Evolutionary conservation across 805 yeast species (phyloP).

Genomic region (Metschnikowia koreensis): DNA sequence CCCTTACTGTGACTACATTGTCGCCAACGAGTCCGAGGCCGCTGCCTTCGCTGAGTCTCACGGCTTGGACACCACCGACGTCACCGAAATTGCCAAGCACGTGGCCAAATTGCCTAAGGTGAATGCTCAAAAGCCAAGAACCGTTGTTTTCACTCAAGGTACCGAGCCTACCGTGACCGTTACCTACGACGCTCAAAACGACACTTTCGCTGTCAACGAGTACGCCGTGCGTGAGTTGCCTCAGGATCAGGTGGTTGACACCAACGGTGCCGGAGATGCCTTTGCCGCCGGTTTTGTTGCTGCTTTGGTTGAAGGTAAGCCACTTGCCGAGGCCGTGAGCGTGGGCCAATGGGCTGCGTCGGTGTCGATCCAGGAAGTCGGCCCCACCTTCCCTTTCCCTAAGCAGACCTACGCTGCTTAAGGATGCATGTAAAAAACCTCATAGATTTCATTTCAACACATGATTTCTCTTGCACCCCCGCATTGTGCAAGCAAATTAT

Average conservation of each 20-base stretch:
- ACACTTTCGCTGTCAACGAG: constrained; percentile 46
- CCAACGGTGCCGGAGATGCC: constrained; percentile 99
- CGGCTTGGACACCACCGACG: constrained; percentile 56
- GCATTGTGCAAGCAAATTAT: background rate
- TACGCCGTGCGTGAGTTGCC: constrained; percentile 74
- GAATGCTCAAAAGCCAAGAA: constrained; percentile 67
- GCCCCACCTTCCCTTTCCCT: constrained; percentile 90
- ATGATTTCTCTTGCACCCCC: constrained; percentile 4
- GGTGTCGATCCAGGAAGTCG: constrained; percentile 85
- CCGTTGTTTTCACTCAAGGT: constrained; percentile 94
- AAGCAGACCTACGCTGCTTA: constrained; percentile 48
- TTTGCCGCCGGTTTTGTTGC: constrained; percentile 96
- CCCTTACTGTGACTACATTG: constrained; percentile 86
- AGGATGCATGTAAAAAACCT: background rate
- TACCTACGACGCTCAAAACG: constrained; percentile 48
- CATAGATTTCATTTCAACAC: constrained; percentile 17
- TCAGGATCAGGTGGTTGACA: constrained; percentile 69
- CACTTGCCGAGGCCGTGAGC: constrained; percentile 60
- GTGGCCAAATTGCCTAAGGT: constrained; percentile 78
- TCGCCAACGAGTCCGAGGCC: constrained; percentile 97
- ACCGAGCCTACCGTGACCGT: constrained; percentile 85
- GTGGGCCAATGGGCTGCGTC: constrained; percentile 97
- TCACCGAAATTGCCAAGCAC: constrained; percentile 74
- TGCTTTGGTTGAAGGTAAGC: constrained; percentile 73
- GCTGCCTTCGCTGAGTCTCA: constrained; percentile 90